Evolutionary conservation across 768 basidiomycete species (phyloP).

Genomic region (Termitomyces sp.): DNA sequence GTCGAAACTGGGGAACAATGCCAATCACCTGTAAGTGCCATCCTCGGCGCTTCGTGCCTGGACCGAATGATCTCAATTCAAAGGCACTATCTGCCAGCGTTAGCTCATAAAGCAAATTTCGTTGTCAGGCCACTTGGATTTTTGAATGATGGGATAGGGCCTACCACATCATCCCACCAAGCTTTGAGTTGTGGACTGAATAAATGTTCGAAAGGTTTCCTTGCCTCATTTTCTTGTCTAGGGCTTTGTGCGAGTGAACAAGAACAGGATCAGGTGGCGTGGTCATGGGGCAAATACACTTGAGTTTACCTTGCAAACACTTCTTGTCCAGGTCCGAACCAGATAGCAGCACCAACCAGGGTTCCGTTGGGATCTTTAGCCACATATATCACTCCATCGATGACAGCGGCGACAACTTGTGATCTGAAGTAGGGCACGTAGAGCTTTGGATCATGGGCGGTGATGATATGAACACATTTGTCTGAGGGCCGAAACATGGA

Average conservation of each 20-base stretch:
- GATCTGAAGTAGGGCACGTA: constrained; percentile 11
- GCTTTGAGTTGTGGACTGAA: constrained; percentile 8
- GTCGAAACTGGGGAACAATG: constrained; percentile 9
- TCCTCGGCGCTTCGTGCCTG: constrained; percentile 9
- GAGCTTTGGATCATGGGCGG: constrained; percentile 5
- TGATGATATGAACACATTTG: constrained; percentile 8
- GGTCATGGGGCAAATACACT: background rate
- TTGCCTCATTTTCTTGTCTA: constrained; percentile 4
- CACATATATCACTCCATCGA: constrained; percentile 14
- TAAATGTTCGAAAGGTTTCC: constrained; percentile 5
- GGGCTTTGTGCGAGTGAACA: background rate
- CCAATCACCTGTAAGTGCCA: constrained; percentile 16
- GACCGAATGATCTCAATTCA: constrained; percentile 11
- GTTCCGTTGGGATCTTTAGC: constrained; percentile 10
- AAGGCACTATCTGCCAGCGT: constrained; percentile 7
- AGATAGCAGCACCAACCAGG: constrained; percentile 12
- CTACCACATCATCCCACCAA: constrained; percentile 9
- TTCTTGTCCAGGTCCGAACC: constrained; percentile 17
- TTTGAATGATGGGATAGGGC: background rate
- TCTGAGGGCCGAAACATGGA: background rate
- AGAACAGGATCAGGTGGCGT: background rate
- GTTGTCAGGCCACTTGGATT: background rate
- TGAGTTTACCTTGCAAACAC: constrained; percentile 8
- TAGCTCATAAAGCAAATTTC: background rate
- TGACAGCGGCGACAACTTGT: constrained; percentile 9